phyloP scores from a whole-genome alignment of 768 basidiomycete genomes.

The Lactarius pseudohatsudake region DNA sequence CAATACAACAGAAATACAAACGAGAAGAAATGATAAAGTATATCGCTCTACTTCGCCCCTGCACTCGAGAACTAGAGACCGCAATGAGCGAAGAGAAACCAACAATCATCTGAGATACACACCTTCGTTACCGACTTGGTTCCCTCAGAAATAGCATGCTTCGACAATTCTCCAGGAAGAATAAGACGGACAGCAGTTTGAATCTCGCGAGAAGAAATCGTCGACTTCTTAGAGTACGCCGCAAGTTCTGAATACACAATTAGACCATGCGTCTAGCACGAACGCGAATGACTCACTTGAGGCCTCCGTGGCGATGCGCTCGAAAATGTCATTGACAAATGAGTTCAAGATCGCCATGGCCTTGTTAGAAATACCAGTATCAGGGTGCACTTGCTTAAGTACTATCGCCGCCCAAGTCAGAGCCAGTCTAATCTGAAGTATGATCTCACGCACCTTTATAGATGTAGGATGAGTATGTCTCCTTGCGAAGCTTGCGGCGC shows the following conservation, averaged over 20 bases:
- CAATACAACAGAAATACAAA: constrained; percentile 31
- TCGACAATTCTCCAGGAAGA: constrained; percentile 95
- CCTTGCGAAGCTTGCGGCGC: constrained; percentile 83
- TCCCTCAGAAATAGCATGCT: constrained; percentile 98
- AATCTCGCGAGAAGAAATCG: constrained; percentile 97
- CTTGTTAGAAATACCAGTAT: constrained; percentile 98
- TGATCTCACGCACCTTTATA: constrained; percentile 67
- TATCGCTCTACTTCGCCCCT: constrained; percentile 33
- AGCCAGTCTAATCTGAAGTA: constrained; percentile 3
- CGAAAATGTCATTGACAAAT: constrained; percentile 93
- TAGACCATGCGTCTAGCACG: not conserved
- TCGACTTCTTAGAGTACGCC: constrained; percentile 98
- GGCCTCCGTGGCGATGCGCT: constrained; percentile 87
- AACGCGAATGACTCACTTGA: constrained; percentile 55
- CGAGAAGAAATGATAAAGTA: constrained; percentile 14
- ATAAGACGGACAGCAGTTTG: constrained; percentile 95
- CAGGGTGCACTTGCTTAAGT: constrained; percentile 96
- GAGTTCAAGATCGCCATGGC: constrained; percentile 91
- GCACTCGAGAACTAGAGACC: constrained; percentile 33
- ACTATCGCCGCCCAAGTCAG: constrained; percentile 45
- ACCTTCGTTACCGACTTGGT: constrained; percentile 71
- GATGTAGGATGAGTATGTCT: constrained; percentile 94
- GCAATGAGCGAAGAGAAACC: constrained; percentile 6
- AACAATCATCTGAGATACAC: constrained; percentile 4
- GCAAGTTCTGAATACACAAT: constrained; percentile 72